Percentiles rank a stretch among this genome's conserved stretches.
Evolutionary conservation across 1,284 basidiomycete genomes (phyloP).

Genomic region (Puccinia horiana): DNA sequence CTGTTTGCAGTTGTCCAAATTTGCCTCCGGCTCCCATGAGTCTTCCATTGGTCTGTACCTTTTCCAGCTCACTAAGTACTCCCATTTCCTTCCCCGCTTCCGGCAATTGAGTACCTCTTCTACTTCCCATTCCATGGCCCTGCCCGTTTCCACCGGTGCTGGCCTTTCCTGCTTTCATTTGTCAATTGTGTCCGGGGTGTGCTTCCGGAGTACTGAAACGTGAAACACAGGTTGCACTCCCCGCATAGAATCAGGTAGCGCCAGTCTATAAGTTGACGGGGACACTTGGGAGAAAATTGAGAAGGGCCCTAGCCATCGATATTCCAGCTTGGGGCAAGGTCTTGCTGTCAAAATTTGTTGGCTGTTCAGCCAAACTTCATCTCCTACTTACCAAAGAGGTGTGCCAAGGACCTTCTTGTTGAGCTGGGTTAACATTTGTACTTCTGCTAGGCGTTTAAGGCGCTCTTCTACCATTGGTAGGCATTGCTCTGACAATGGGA

Average conservation of each 20-base stretch:
- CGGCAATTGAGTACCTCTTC: not conserved
- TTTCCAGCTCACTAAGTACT: not conserved
- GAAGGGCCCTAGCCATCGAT: slow-evolving; percentile 15
- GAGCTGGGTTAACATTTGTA: not conserved
- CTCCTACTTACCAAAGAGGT: not conserved
- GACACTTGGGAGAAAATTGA: not conserved
- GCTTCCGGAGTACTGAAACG: not conserved
- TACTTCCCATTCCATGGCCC: not conserved
- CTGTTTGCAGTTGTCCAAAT: not conserved
- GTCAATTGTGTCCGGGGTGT: not conserved
- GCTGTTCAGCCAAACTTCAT: not conserved
- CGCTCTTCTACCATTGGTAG: not conserved
- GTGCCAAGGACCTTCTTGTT: not conserved
- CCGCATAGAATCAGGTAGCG: not conserved
- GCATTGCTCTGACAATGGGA: not conserved
- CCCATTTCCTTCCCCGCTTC: not conserved
- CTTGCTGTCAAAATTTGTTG: slow-evolving; percentile 8
- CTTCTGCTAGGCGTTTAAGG: not conserved
- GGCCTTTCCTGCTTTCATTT: not conserved
- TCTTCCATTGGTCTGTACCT: not conserved
- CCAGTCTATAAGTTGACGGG: slow-evolving; percentile 1
- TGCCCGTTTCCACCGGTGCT: not conserved
- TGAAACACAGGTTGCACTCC: not conserved
- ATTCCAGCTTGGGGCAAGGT: slow-evolving; percentile 4
- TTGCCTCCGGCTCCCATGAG: not conserved